Conservation (phyloP, 2,329 filamentous ascomycete species). For the Penicillium italicum region DNA sequence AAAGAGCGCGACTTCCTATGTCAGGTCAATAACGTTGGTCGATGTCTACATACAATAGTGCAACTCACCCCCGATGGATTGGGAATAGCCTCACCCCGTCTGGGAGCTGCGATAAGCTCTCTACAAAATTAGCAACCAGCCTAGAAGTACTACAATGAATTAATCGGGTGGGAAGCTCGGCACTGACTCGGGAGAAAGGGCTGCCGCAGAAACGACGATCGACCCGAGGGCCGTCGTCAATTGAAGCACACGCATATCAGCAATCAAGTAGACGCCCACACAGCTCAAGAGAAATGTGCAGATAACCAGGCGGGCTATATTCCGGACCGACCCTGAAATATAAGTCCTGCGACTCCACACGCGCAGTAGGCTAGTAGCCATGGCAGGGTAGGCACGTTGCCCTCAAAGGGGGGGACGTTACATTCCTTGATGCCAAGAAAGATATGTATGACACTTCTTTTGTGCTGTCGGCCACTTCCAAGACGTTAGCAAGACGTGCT, state of each 20-base stretch:
- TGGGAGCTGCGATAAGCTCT: conserved; percentile 37
- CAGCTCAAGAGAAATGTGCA: conserved; percentile 4
- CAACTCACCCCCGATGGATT: conserved; percentile 40
- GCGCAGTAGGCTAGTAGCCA: not conserved
- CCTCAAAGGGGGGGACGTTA: conserved; percentile 15
- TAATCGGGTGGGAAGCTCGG: not conserved
- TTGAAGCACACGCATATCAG: conserved; percentile 24
- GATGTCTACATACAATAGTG: not conserved
- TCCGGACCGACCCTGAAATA: not conserved
- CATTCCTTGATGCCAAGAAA: conserved; percentile 17
- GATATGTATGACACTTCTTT: conserved; percentile 13
- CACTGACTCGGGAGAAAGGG: conserved; percentile 32
- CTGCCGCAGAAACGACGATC: conserved; percentile 22
- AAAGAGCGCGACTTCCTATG: conserved; percentile 45
- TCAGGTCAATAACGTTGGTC: not conserved
- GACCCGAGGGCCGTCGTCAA: conserved; percentile 27
- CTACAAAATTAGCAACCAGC: conserved; percentile 18
- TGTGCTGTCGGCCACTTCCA: not conserved
- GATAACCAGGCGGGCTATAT: not conserved
- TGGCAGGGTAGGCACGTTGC: conserved; percentile 1
- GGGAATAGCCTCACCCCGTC: conserved; percentile 36
- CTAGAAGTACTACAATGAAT: not conserved
- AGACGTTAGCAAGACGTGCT: not conserved
- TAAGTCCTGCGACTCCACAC: not conserved
- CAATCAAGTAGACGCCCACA: conserved; percentile 3